Conservation (phyloP, 2,329 filamentous ascomycete species). For the Colletotrichum trifolii region DNA sequence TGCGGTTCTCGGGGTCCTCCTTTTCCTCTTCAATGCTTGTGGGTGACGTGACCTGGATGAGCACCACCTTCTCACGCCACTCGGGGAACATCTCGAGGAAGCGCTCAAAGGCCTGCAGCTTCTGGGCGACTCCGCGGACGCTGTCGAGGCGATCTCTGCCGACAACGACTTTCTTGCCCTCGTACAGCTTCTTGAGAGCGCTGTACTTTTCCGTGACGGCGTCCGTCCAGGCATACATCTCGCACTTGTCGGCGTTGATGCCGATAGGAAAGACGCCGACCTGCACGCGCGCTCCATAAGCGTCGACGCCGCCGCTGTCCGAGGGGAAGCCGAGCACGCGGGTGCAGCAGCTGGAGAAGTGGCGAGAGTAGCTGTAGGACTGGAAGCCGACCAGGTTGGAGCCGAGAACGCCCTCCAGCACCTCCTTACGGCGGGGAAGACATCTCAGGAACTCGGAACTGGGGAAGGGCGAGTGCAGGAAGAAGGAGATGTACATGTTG, state of each 20-base stretch:
- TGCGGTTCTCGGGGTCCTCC: conserved; percentile 77
- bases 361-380: conserved; percentile 92
- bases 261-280: conserved; percentile 96
- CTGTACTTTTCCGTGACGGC: conserved; percentile 77
- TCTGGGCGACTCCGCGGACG: conserved; percentile 93
- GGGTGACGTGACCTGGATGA: conserved; percentile 95
- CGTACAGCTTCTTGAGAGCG: conserved; percentile 80
- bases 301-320: conserved; percentile 85
- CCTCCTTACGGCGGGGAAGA: conserved; percentile 86
- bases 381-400: conserved; percentile 96
- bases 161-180: conserved; percentile 94
- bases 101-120: conserved; percentile 91
- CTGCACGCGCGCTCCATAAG: conserved; percentile 87
- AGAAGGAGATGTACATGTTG: conserved; percentile 94
- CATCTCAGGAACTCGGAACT: conserved; percentile 96
- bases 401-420: conserved; percentile 89
- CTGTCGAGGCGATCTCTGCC: conserved; percentile 94
- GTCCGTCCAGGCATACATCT: conserved; percentile 78
- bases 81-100: conserved; percentile 92
- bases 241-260: conserved; percentile 86
- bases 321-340: conserved; percentile 91
- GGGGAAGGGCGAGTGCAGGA: conserved; percentile 92
- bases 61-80: conserved; percentile 90
- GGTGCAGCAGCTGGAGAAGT: conserved; percentile 95
- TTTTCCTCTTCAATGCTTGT: conserved; percentile 82